phyloP scores from a whole-genome alignment of 352 stramenopile genomes.

The Thalassiosira ordinaria region DNA sequence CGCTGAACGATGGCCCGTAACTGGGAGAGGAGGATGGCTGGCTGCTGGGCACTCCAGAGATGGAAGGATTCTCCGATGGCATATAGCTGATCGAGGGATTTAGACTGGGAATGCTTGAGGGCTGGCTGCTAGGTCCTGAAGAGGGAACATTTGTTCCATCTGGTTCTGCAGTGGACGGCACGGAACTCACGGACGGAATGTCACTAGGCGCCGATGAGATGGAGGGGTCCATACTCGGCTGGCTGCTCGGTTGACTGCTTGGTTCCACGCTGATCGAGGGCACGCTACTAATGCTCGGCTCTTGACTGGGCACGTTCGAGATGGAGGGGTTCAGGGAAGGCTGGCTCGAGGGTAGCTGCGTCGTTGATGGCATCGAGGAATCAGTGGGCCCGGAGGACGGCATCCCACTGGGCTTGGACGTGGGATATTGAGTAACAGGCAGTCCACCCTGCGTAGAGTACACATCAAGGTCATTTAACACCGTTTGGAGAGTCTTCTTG shows the following conservation, averaged over 20 bases:
- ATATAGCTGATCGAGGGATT: conserved; percentile 7
- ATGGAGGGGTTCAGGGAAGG: too few relatives aligned
- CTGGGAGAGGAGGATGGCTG: too few relatives aligned
- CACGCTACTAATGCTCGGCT: not conserved
- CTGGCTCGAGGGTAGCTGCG: not conserved
- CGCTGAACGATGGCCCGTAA: too few relatives aligned
- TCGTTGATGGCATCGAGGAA: not conserved
- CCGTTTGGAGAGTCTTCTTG: not conserved
- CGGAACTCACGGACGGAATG: not conserved
- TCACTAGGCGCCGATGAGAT: not conserved
- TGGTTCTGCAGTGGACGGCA: too few relatives aligned
- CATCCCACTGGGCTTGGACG: not conserved
- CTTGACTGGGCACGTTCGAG: not conserved
- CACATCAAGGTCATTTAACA: not conserved
- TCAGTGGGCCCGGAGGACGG: not conserved
- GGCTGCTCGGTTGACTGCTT: not conserved
- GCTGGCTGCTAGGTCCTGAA: conserved; percentile 9
- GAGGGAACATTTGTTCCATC: not conserved
- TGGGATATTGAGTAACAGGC: not conserved
- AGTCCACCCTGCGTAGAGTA: not conserved
- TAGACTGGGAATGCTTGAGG: conserved; percentile 1
- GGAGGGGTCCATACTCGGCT: not conserved
- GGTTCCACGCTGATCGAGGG: not conserved
- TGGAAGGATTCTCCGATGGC: not conserved
- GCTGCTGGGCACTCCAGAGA: too few relatives aligned